Base-by-base conservation (phyloP, 176 grass and related monocot genomes). In the Triticum timopheevii region DNA sequence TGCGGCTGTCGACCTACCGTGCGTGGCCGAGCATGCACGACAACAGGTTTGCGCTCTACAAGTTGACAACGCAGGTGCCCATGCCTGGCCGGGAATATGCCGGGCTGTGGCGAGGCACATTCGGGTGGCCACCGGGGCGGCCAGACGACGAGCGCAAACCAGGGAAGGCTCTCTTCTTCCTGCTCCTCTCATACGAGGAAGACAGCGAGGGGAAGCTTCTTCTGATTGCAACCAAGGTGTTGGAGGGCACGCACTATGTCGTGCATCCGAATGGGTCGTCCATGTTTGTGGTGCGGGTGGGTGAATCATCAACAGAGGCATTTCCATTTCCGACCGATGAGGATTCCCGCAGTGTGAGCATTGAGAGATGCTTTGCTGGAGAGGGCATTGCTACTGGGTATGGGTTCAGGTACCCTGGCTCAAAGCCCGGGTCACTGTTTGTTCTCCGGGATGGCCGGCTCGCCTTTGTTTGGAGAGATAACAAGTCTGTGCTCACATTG, bases 381-480 rank as follows among this genome's bases (percentile, higher is more conserved):
- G 90, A 94, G 38, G 96, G 93, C 35, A 95, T 95, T 71, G 90
- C 93, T 13, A 93, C 39, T 11, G 96, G 93, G 15, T 95, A 94
- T 22, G 96, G 93, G 6, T 98, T 98, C 73, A 82, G 95, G 65
- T 98, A 93, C 61, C 95, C 93, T 68, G 93, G 95, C 71, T 92
- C 89, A 7, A 98, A 95, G 87, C 95, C 95, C 0, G 93, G 95
- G 12, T 92, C 95, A 54, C 45, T 98, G 19, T 98, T 93, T 93
- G 87, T 84, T 39, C 71, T 98, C 22, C 56, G 62, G 68, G 87
- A 92, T 87, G 95, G 93, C 7, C 72, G 84, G 27, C 86, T 98
- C 62, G 93, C 93, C 25, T 98, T 98, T 90, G 88, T 98, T 64
- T 98, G 95, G 95, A 95, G 63, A 61, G 95, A 98, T 23, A 92